Conservation (phyloP, 2,329 filamentous ascomycete genomes). For the Cladosporium sp. region DNA sequence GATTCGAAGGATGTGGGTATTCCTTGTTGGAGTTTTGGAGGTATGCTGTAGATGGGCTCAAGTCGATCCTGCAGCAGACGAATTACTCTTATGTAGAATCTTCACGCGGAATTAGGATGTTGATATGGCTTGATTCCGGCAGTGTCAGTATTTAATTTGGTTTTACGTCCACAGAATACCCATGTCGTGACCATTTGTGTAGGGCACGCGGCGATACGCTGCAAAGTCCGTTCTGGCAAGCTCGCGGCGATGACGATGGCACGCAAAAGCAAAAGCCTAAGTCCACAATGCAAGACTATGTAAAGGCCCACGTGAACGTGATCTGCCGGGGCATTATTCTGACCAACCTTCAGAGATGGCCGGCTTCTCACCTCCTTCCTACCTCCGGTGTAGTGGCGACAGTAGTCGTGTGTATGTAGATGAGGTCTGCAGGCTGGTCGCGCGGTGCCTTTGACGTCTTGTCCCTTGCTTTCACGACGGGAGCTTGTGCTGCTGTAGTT, state of each 20-base stretch:
- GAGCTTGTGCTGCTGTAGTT: no score
- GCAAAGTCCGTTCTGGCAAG: conserved; percentile 8
- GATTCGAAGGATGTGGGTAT: neutral
- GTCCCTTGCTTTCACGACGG: neutral
- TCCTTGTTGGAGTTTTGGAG: neutral
- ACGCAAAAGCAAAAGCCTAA: neutral
- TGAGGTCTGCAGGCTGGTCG: no score
- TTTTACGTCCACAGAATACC: neutral
- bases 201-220: conserved; percentile 7
- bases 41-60: neutral
- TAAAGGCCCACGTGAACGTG: neutral
- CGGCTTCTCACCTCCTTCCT: neutral
- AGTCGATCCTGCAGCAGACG: neutral
- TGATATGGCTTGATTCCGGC: neutral
- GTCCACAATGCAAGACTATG: neutral
- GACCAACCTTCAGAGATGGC: neutral
- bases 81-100: neutral
- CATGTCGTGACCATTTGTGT: neutral
- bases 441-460: no score
- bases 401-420: neutral
- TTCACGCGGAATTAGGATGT: neutral
- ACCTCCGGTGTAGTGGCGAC: neutral
- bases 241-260: neutral
- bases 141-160: neutral
- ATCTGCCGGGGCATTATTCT: neutral